Evolutionary conservation across 768 basidiomycete species (phyloP), one percentile per base, ranked within the genome.

Genomic region (Calocera viscosa): DNA sequence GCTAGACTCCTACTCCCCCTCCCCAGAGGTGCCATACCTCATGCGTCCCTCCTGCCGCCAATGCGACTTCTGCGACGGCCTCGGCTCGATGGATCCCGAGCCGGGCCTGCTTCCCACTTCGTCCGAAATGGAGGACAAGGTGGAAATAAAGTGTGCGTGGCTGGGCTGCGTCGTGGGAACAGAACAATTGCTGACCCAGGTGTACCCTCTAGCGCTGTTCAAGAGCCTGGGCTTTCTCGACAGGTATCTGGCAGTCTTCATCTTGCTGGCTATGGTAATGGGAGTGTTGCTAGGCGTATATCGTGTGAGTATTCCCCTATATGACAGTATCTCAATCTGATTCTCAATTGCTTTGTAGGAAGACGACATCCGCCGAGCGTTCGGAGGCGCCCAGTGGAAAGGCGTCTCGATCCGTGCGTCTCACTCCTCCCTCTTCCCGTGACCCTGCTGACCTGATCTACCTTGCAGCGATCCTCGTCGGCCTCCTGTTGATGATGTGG

Each of bases 401-500:
- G 82, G 84, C 24, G 89, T 91, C 41, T 91, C 90, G 16, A 81
- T 88, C 49, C 90, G 90, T 91, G 74, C 77, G 89, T 82, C 3
- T 14, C 16, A 2, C 28, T 34, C 63, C 1, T 3, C 16, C 26
- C 10, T 64, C 32, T 22, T 65, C 24, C 14, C 12, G 47, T n/a
- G 32, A 33, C 19, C 33, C 30, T 26, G 41, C 26, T 17, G 0
- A 26, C 17, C 24, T 65, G 34, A n/a, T 22, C 35, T 33, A 39
- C 28, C 14, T 28, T 35, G 24, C 68, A 92, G 90, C 90, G 1
- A 89, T 92, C 53, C 86, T 86, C 17, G 79, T 91, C 43, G 91
- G 90, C 0, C 82, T 93, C 39, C 82, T 92, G 19, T 78, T 91
- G 64, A 93, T 93, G 84, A 92, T 92, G 88, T 91, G 89, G 88